Evolutionary conservation across 2,329 filamentous ascomycete species (phyloP).

Genomic region (Cryoendolithus antarcticus): DNA sequence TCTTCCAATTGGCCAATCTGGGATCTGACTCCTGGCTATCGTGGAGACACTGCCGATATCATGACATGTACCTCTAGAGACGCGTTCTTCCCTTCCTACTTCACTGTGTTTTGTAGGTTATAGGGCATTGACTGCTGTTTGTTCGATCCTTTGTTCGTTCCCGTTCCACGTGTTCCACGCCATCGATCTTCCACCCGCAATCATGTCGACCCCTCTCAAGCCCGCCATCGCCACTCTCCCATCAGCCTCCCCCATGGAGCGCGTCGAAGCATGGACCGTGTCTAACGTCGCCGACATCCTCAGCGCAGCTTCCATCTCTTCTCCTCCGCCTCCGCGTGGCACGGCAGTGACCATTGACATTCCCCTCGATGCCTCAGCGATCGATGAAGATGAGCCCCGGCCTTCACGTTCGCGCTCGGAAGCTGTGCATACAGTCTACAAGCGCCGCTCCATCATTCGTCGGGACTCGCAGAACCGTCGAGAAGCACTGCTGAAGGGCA

Average conservation of each 20-base stretch:
- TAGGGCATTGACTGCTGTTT: no score
- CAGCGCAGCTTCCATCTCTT: constrained; percentile 27
- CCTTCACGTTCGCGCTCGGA: constrained; percentile 14
- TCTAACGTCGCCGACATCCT: constrained; percentile 33
- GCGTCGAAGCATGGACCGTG: constrained; percentile 36
- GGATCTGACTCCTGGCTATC: no score
- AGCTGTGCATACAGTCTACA: constrained; percentile 26
- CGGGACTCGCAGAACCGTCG: constrained; percentile 54
- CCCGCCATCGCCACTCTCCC: no score
- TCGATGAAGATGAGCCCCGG: constrained; percentile 14
- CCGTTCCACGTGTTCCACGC: no score
- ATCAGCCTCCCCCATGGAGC: constrained; percentile 7
- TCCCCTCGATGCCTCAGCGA: constrained; percentile 46
- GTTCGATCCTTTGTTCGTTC: no score
- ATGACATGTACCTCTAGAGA: no score
- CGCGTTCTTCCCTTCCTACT: no score
- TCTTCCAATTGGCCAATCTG: no score
- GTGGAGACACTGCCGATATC: no score
- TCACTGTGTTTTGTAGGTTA: no score
- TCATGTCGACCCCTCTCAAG: no score
- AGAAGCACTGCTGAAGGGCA: constrained; percentile 72
- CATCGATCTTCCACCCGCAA: no score
- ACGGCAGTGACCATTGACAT: constrained; percentile 58
- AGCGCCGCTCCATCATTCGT: constrained; percentile 42
- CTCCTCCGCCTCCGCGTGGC: constrained; percentile 29